Base-by-base conservation (phyloP, 306 rosid species). In the Glycine soja region DNA sequence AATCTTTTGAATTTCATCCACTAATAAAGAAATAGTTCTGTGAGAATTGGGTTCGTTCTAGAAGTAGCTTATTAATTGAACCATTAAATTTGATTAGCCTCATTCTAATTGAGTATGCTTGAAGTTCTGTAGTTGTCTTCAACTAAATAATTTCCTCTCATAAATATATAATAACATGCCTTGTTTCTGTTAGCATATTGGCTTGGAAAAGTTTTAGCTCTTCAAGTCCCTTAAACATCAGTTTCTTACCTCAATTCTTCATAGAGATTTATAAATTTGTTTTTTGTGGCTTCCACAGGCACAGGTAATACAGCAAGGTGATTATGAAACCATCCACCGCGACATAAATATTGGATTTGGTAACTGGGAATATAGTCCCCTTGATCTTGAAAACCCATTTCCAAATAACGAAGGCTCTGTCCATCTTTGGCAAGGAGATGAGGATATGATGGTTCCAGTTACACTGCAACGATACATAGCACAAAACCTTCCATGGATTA, bases 341-440 rank as follows among this genome's bases (percentile, higher is more conserved):
- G 97, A 95, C 88, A 0, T 85, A 70, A 91, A 3, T 48, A 51
- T 95, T 75, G 97, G 88, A 82, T 88, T 90, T 12, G 94, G 99
- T 52, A 90, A 5, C 50, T 95, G 99, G 97, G 99, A 93, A 34
- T 91, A 89, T 78, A 86, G 89, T 73, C 99, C 97, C 54, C 6
- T 90, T 7, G 88, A 89, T 70, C 87, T 93, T 78, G 89, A 85
- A 86, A 95, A 91, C 57, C 99, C 97, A 15, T 95, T 91, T 80
- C 93, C 89, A 36, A 84, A 63, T 45, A 88, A 85, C 19, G 97
- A 91, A 83, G 95, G 89, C 50, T 87, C 90, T 0, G 91, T 92
- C 58, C 97, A 95, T 84, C 19, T 95, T 75, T 95, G 97, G 97
- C 98, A 95, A 0, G 98, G 98, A 58, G 97, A 89, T n/a, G 92